Percentiles rank a stretch among this genome's conserved stretches.
These are phyloP conservation scores for Aspergillus caelatus DNA, from an alignment of 2,329 filamentous ascomycete genomes.

Conservation along the genomic window DNA sequence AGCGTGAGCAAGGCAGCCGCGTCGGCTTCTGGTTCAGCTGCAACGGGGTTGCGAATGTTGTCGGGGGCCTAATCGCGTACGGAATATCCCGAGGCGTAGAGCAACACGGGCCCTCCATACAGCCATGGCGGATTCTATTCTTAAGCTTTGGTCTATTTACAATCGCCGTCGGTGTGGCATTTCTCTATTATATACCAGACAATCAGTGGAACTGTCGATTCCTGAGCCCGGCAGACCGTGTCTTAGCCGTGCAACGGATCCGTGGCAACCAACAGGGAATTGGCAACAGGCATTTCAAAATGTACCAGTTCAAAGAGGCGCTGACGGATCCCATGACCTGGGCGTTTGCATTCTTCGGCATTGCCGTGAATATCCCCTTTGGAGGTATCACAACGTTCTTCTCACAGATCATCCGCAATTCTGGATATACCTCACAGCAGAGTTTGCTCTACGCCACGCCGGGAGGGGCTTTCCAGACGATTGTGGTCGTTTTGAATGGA, in stretches of 20 bases:
- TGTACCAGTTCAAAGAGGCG: slow-evolving; percentile 18
- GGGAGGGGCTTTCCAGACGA: background rate
- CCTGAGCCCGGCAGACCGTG: slow-evolving; percentile 9
- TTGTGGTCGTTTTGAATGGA: background rate
- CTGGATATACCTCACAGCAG: background rate
- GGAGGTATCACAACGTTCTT: slow-evolving; percentile 22
- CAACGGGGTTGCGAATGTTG: slow-evolving; percentile 18
- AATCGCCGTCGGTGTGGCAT: slow-evolving; percentile 7
- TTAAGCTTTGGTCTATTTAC: slow-evolving; percentile 18
- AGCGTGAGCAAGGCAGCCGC: slow-evolving; percentile 17
- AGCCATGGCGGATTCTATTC: slow-evolving; percentile 19
- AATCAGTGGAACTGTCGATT: slow-evolving; percentile 15
- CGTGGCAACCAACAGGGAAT: slow-evolving; percentile 20
- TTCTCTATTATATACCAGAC: slow-evolving; percentile 18
- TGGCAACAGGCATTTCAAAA: slow-evolving; percentile 15
- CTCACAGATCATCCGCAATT: background rate
- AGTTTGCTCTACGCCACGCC: slow-evolving; percentile 1
- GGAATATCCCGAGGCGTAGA: slow-evolving; percentile 11
- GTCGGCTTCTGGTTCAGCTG: slow-evolving; percentile 21
- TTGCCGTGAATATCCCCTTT: slow-evolving; percentile 21
- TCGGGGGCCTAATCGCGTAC: slow-evolving; percentile 14
- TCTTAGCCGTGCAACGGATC: slow-evolving; percentile 18
- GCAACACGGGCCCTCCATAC: slow-evolving; percentile 1
- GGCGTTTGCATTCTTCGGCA: slow-evolving; percentile 9
- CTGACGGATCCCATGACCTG: slow-evolving; percentile 16